phyloP scores from a whole-genome alignment of 345 rosid genomes.

The Rhizophora mangle region DNA sequence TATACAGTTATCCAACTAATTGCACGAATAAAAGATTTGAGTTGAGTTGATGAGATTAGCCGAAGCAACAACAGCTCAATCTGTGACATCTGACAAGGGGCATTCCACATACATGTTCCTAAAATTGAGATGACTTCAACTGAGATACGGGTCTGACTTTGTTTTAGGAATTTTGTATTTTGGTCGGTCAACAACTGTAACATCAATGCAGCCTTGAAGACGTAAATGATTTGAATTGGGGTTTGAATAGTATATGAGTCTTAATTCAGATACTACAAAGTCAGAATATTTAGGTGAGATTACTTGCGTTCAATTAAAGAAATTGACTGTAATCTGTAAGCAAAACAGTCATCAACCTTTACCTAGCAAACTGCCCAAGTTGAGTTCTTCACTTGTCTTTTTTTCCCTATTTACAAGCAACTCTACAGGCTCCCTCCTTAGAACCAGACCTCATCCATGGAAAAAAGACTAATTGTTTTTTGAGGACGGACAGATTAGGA shows the following conservation, averaged over 20 bases:
- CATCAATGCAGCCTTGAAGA: conserved; percentile 1
- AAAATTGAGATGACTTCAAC: not conserved
- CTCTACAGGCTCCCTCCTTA: too few relatives aligned
- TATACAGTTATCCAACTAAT: too few relatives aligned
- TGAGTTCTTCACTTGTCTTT: too few relatives aligned
- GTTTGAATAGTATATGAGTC: not conserved
- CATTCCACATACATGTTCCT: not conserved
- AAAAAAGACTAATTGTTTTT: too few relatives aligned
- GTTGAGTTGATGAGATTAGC: not conserved
- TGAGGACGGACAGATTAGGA: too few relatives aligned
- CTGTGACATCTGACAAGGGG: not conserved
- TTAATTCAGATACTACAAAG: not conserved
- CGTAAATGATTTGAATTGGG: conserved; percentile 3
- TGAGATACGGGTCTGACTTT: not conserved
- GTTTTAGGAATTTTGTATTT: not conserved
- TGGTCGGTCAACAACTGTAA: conserved; percentile 4
- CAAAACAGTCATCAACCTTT: too few relatives aligned
- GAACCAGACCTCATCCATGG: too few relatives aligned
- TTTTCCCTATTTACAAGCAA: too few relatives aligned
- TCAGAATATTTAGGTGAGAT: conserved; percentile 20
- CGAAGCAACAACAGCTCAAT: too few relatives aligned
- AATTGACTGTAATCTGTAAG: not conserved
- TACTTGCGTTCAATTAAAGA: conserved; percentile 16
- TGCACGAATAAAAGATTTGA: not conserved
- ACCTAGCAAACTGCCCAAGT: not conserved